phyloP scores from a whole-genome alignment of 2,329 filamentous ascomycete species.

The Aureobasidium sp. region DNA sequence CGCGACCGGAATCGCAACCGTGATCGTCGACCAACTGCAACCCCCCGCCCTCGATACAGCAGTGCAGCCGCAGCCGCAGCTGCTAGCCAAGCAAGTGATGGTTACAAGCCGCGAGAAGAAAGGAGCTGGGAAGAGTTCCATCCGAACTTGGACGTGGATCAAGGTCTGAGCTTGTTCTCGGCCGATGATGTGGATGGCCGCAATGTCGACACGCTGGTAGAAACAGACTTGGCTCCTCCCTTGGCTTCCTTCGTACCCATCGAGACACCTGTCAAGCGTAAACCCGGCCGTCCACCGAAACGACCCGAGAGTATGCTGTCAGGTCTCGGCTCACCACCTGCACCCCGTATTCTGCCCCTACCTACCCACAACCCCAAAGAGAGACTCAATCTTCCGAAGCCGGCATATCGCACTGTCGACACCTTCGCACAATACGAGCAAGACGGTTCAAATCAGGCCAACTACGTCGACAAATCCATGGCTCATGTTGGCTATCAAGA shows the following conservation, averaged over 20 bases:
- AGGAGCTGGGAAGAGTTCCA: slow-evolving; percentile 97
- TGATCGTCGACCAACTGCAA: slow-evolving; percentile 35
- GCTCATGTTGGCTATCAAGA: slow-evolving; percentile 94
- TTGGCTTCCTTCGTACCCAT: slow-evolving; percentile 22
- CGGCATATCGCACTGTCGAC: slow-evolving; percentile 68
- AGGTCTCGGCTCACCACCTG: slow-evolving; percentile 52
- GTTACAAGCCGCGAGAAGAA: slow-evolving; percentile 95
- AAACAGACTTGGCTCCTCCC: slow-evolving; percentile 4
- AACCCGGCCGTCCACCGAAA: slow-evolving; percentile 59
- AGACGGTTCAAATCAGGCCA: slow-evolving; percentile 71
- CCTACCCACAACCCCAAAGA: slow-evolving; percentile 75
- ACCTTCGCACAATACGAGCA: slow-evolving; percentile 77
- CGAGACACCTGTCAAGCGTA: slow-evolving; percentile 44
- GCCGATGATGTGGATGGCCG: slow-evolving; percentile 81
- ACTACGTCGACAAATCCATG: slow-evolving; percentile 91
- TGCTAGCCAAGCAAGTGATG: slow-evolving; percentile 82
- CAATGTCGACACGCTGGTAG: slow-evolving; percentile 1
- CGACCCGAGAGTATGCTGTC: slow-evolving; percentile 55
- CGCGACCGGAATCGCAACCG: slow-evolving; percentile 34
- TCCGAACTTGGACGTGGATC: slow-evolving; percentile 85
- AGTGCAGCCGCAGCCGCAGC: slow-evolving; percentile 85
- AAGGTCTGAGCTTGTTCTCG: slow-evolving; percentile 67
- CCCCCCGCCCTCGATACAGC: slow-evolving; percentile 62
- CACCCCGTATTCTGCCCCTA: slow-evolving; percentile 65
- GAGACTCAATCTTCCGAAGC: slow-evolving; percentile 67